These are phyloP conservation scores for Catunica adiposa DNA, from an alignment of 2,329 filamentous ascomycete species.

Conservation along the genomic window DNA sequence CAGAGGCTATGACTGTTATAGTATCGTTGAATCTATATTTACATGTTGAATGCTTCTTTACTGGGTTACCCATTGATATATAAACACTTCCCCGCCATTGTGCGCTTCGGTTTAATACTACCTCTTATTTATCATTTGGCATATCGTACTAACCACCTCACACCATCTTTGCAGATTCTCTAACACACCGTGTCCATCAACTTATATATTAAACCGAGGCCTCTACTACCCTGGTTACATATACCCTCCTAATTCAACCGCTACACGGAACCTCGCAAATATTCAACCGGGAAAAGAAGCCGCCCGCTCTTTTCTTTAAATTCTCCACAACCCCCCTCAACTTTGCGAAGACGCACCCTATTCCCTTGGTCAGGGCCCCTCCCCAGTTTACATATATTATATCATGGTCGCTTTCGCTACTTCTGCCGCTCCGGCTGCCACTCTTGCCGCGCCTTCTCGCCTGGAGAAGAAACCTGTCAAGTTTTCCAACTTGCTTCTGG, in stretches of 20 bases:
- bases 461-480: constrained; percentile 99
- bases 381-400: constrained; percentile 32
- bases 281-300: constrained; percentile 1
- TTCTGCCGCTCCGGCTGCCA: constrained; percentile 31
- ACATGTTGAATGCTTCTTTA: not conserved
- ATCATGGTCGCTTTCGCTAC: constrained; percentile 45
- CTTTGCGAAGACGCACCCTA: constrained; percentile 68
- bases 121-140: not conserved
- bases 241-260: constrained; percentile 7
- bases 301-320: constrained; percentile 6
- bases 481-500: constrained; percentile 95
- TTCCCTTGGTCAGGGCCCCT: constrained; percentile 97
- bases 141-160: constrained; percentile 10
- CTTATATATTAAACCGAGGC: constrained; percentile 6
- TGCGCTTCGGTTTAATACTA: not conserved
- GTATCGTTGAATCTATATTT: not conserved
- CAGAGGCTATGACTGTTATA: not conserved
- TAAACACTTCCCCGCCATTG: no score
- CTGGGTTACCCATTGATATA: not conserved
- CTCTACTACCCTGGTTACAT: constrained; percentile 12
- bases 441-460: constrained; percentile 33
- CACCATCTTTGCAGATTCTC: constrained; percentile 11
- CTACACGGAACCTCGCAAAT: not conserved
- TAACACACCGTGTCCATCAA: constrained; percentile 2
- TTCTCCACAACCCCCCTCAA: constrained; percentile 16